Evolutionary conservation across 2,329 filamentous ascomycete species (phyloP), one percentile per base, ranked within the genome.

Genomic region (Tetracladium maxilliforme): DNA sequence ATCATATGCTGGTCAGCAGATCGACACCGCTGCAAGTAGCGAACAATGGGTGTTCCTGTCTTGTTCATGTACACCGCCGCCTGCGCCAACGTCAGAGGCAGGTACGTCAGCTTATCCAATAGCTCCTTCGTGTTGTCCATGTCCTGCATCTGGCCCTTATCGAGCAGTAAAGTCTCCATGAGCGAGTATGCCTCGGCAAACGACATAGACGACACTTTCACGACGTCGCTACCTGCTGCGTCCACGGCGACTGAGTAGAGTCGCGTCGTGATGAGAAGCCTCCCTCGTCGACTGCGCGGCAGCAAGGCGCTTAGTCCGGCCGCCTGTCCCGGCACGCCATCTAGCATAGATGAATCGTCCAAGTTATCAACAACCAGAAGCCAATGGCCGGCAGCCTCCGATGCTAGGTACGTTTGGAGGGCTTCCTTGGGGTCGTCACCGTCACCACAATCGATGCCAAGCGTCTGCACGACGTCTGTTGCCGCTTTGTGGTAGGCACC

Each of bases 361-460:
- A 48, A 49, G 28, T 59, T 61, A 24, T 56, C 49, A 5, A 58
- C 31, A 3, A 60, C 35, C 2, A 59, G 33, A 18, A 59, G 35
- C 54, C 50, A 59, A 17, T 31, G 39, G 6, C 48, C 44, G 1
- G 37, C 27, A 4, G 24, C 28, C n/a, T 39, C 32, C 10, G 25
- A 22, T 22, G 29, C 34, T 10, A 39, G 20, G 11, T 28, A 25
- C 2, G 15, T 15, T 28, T 33, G 19, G 3, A 39, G 21, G 15
- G 26, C 21, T 15, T 31, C 17, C 24, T 28, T 29, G 19, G 24
- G 20, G 24, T 25, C 29, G 15, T 28, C 27, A 10, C 17, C 22
- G 25, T 33, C 34, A 20, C 24, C 24, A 20, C 27, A 19, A 14
- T 27, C 13, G 21, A 29, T 11, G 13, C 25, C 25, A 27, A 30